Evolutionary conservation across 2,329 filamentous ascomycete species (phyloP).

Genomic region (Neofusicoccum cordaticola): DNA sequence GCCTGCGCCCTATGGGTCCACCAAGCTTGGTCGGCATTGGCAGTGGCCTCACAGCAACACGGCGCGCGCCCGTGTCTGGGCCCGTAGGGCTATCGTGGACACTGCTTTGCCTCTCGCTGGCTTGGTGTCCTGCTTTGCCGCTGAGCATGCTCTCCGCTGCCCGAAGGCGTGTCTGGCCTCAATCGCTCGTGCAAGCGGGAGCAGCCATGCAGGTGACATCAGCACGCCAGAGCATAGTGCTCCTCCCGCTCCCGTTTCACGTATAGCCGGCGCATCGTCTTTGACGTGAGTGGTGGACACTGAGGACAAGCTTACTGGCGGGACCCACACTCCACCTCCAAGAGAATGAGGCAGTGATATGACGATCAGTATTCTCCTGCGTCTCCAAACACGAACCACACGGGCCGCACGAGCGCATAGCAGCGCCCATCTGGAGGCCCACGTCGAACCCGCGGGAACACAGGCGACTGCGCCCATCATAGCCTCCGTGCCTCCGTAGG

Average conservation of each 20-base stretch:
- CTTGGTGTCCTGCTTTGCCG: background rate
- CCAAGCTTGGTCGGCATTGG: background rate
- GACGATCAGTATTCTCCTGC: conserved; percentile 3
- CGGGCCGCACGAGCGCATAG: background rate
- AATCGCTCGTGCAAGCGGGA: background rate
- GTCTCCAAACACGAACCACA: conserved; percentile 13
- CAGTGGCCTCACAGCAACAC: background rate
- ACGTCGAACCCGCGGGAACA: background rate
- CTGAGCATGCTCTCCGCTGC: background rate
- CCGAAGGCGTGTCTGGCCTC: no score
- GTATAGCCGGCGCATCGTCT: background rate
- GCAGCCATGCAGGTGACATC: background rate
- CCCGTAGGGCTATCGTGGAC: background rate
- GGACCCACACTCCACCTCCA: background rate
- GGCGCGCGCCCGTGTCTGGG: background rate
- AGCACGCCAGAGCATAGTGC: background rate
- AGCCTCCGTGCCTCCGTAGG: background rate
- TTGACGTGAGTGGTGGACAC: background rate
- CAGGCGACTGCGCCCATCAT: background rate
- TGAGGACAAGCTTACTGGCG: background rate
- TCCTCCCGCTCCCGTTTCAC: background rate
- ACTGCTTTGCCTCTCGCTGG: background rate
- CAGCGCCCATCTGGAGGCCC: background rate
- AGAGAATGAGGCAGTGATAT: background rate
- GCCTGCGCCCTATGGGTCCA: background rate